Evolutionary conservation across 2,329 filamentous ascomycete species (phyloP).

Genomic region (Pyricularia grisea): DNA sequence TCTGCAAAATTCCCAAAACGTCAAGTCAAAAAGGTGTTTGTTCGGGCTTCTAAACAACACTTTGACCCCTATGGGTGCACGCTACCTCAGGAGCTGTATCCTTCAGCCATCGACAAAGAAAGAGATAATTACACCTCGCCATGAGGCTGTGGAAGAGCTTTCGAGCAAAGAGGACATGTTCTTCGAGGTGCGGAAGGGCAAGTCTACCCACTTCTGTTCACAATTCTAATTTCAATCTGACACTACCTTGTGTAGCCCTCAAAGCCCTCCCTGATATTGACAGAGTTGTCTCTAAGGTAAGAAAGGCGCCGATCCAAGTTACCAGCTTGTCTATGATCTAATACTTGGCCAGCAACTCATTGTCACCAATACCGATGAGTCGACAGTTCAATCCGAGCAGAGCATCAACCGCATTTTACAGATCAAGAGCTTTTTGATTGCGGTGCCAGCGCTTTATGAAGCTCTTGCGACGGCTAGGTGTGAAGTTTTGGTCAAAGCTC

Average conservation of each 20-base stretch:
- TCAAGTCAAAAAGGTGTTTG: slow-evolving; percentile 72
- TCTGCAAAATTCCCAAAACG: slow-evolving; percentile 72
- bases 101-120: slow-evolving; percentile 75
- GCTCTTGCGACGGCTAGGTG: slow-evolving; percentile 57
- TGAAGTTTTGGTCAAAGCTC: slow-evolving; percentile 56
- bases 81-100: slow-evolving; percentile 76
- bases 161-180: slow-evolving; percentile 80
- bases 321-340: background rate
- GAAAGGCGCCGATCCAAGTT: background rate
- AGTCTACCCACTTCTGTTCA: slow-evolving; percentile 1
- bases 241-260: slow-evolving; percentile 39
- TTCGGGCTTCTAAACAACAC: slow-evolving; percentile 83
- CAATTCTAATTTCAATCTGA: background rate
- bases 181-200: slow-evolving; percentile 59
- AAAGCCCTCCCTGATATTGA: slow-evolving; percentile 73
- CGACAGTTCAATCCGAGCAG: slow-evolving; percentile 52
- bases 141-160: slow-evolving; percentile 77
- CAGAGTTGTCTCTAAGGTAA: slow-evolving; percentile 64
- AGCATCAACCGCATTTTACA: slow-evolving; percentile 80
- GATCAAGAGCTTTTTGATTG: slow-evolving; percentile 69
- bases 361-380: background rate
- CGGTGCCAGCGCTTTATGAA: slow-evolving; percentile 57
- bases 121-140: slow-evolving; percentile 57
- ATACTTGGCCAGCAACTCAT: background rate
- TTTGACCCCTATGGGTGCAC: slow-evolving; percentile 76